Percentiles rank a stretch among this genome's conserved stretches.
Conservation (phyloP, 495 filamentous ascomycete genomes). For the Apiosordaria backusii region DNA sequence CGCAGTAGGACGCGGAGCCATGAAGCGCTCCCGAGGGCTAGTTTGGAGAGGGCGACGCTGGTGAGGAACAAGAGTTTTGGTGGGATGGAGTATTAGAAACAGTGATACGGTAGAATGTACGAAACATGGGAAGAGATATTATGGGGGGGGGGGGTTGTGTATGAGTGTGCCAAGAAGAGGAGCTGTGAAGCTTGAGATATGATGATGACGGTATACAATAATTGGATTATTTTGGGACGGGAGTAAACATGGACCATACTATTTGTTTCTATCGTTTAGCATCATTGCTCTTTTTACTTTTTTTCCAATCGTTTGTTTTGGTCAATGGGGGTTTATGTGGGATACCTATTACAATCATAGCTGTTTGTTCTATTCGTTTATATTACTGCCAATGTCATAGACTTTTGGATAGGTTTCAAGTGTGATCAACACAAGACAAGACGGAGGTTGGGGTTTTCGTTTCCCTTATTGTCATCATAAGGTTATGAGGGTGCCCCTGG, state of each 20-base stretch:
- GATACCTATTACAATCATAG: too few species aligned
- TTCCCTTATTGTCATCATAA: too few species aligned
- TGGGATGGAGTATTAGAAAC: constrained; percentile 40
- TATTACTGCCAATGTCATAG: too few species aligned
- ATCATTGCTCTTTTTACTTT: not conserved
- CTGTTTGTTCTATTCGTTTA: too few species aligned
- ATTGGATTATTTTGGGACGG: not conserved
- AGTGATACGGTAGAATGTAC: not conserved
- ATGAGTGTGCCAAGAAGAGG: not conserved
- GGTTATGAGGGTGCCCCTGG: too few species aligned
- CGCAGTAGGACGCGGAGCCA: constrained; percentile 27
- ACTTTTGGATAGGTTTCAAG: too few species aligned
- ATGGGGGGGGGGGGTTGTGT: not conserved
- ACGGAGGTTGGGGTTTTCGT: too few species aligned
- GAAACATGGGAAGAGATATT: not conserved
- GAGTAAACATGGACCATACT: not conserved
- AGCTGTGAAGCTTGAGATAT: not conserved
- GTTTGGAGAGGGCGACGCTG: constrained; percentile 41
- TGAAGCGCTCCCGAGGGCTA: constrained; percentile 38
- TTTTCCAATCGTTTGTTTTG: too few species aligned
- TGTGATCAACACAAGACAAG: too few species aligned
- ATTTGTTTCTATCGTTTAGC: not conserved
- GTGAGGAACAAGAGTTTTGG: constrained; percentile 47
- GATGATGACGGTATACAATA: not conserved
- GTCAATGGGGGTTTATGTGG: too few species aligned